Evolutionary conservation across 2,329 filamentous ascomycete species (phyloP).

Genomic region (Claviceps sp.): DNA sequence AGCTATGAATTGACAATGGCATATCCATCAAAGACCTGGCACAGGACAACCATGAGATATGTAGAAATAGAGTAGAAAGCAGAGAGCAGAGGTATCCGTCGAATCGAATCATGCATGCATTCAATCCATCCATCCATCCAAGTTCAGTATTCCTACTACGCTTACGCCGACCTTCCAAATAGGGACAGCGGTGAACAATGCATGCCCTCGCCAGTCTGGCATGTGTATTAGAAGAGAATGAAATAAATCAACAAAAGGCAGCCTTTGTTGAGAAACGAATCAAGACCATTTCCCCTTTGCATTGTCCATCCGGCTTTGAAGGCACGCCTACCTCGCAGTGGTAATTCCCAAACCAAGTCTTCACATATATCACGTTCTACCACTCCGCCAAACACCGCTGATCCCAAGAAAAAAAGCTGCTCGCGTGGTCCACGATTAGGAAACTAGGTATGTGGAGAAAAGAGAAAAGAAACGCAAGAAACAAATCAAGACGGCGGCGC

Average conservation of each 20-base stretch:
- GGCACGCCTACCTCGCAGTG: background rate
- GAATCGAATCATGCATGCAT: slow-evolving; percentile 31
- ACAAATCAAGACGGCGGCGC: background rate
- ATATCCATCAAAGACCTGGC: background rate
- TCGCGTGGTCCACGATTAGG: slow-evolving; percentile 4
- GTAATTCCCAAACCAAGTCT: background rate
- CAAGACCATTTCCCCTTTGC: background rate
- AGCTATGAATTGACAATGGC: background rate
- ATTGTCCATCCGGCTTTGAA: background rate
- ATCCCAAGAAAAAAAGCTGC: slow-evolving; percentile 8
- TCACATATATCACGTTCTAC: background rate
- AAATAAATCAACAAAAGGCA: slow-evolving; percentile 10
- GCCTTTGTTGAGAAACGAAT: slow-evolving; percentile 1
- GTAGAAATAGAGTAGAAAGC: slow-evolving; percentile 12
- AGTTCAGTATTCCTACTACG: slow-evolving; percentile 16
- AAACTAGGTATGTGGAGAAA: slow-evolving; percentile 1
- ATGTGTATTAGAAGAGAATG: slow-evolving; percentile 21
- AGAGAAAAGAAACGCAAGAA: slow-evolving; percentile 3
- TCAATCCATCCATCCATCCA: slow-evolving; percentile 16
- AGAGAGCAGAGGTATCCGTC: slow-evolving; percentile 30
- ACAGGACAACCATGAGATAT: background rate
- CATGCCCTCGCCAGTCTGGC: slow-evolving; percentile 26
- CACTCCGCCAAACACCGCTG: slow-evolving; percentile 2
- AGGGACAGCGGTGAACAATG: background rate
- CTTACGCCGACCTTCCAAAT: slow-evolving; percentile 3